These are phyloP conservation scores for Mollisia scopiformis DNA, from an alignment of 2,329 filamentous ascomycete genomes.

Conservation along the genomic window DNA sequence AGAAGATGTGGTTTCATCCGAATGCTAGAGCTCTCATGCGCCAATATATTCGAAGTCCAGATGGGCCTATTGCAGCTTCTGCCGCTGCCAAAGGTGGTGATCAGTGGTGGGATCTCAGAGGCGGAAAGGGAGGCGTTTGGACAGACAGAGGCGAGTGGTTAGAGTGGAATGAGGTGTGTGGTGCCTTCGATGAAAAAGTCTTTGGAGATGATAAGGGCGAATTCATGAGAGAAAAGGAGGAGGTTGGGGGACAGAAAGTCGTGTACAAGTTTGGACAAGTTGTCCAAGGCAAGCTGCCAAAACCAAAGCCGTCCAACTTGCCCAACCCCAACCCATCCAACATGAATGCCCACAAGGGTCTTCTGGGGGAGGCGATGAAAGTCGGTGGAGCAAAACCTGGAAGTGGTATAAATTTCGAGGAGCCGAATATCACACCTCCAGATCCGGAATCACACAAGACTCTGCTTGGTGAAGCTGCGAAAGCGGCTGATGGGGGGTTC, in stretches of 20 bases:
- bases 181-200: constrained; percentile 45
- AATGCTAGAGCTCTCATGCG: constrained; percentile 6
- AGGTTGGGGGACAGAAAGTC: background rate
- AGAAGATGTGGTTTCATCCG: constrained; percentile 18
- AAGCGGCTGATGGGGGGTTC: background rate
- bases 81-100: constrained; percentile 48
- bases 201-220: constrained; percentile 50
- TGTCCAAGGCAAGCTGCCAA: background rate
- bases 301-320: background rate
- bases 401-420: background rate
- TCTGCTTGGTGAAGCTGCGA: background rate
- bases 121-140: constrained; percentile 57
- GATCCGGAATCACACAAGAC: background rate
- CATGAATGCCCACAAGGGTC: background rate
- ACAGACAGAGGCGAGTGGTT: constrained; percentile 48
- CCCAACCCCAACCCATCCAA: background rate
- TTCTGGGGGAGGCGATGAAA: background rate
- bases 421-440: background rate
- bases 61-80: constrained; percentile 45
- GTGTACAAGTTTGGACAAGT: background rate
- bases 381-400: background rate
- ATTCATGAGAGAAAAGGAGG: constrained; percentile 39
- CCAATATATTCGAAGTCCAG: constrained; percentile 40
- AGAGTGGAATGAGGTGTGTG: constrained; percentile 50
- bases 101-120: constrained; percentile 50